Evolutionary conservation across 2,329 filamentous ascomycete species (phyloP).

Genomic region (Pestalotiopsis sp.): DNA sequence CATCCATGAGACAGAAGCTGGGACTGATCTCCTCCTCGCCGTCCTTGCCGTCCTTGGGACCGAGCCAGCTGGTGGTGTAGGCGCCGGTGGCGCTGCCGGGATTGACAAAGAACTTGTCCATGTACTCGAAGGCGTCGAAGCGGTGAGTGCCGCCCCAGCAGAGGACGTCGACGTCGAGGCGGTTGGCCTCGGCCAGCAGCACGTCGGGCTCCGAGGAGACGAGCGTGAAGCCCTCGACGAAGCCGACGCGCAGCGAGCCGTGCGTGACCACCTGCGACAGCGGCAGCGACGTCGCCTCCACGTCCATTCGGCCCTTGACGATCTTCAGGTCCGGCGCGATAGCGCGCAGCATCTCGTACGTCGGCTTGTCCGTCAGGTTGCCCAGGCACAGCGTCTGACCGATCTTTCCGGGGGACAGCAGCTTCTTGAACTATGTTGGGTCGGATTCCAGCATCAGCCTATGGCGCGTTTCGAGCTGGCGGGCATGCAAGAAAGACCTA

Average conservation of each 20-base stretch:
- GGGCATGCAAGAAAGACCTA: constrained; percentile 35
- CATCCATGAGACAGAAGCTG: constrained; percentile 97
- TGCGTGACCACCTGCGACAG: constrained; percentile 67
- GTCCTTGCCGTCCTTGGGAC: constrained; percentile 37
- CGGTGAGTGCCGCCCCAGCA: constrained; percentile 69
- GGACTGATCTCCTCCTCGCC: constrained; percentile 77
- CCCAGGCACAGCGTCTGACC: constrained; percentile 78
- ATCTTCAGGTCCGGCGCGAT: constrained; percentile 73
- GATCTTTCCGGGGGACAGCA: constrained; percentile 81
- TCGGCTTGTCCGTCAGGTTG: constrained; percentile 77
- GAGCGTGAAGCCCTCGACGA: constrained; percentile 68
- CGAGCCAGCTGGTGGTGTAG: constrained; percentile 54
- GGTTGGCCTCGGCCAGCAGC: constrained; percentile 66
- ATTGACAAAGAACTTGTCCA: constrained; percentile 74
- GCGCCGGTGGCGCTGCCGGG: constrained; percentile 67
- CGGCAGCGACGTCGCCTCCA: constrained; percentile 65
- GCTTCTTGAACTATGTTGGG: constrained; percentile 72
- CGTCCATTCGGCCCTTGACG: constrained; percentile 66
- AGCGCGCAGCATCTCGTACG: constrained; percentile 77
- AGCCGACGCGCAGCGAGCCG: constrained; percentile 64
- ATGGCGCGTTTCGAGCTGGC: not conserved
- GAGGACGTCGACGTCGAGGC: constrained; percentile 67
- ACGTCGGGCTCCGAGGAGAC: constrained; percentile 68
- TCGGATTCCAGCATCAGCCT: constrained; percentile 13
- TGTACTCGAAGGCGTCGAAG: constrained; percentile 72